Base-by-base conservation (phyloP, 768 basidiomycete genomes). In the Pulveroboletus sp. region DNA sequence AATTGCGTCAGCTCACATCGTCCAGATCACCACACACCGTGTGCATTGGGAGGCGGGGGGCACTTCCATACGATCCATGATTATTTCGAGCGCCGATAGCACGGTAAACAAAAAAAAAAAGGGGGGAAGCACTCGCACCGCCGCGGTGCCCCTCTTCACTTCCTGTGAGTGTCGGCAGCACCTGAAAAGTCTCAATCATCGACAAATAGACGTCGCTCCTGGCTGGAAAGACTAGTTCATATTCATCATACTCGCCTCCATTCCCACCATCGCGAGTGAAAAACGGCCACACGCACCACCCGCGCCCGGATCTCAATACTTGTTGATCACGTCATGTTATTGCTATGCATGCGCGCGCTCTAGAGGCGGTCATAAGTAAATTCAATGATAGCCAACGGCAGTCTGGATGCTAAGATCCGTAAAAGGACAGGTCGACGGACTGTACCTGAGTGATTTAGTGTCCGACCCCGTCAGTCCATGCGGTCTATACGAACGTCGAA, bases 271-370 rank as follows among this genome's bases (percentile, higher is more conserved):
- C 35, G 21, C 21, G 35, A 36, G 35, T 36, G 15, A 36, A 7
- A 12, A 24, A 17, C 26, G 24, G 36, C 33, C 43, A 12, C 33
- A n/a, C 26, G 30, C 12, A 14, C 17, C 41, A 17, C 4, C 15
- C 33, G 48, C 27, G 21, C 35, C 26, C 26, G 18, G 21, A 24
- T 24, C 31, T 11, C 8, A 30, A 5, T 4, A 17, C 26, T 36
- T 50, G 31, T 32, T 53, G 21, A 27, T 28, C 40, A 28, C n/a
- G 17, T 42, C 41, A 42, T 9, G 14, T n/a, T 32, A 39, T 45
- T 53, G 52, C 49, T 45, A 51, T 51, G 52, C 49, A 21, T 21
- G 17, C 11, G 39, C 39, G 21, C 32, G 17, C 14, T 6, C 30
- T 15, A 41, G 21, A 32, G 27, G 6, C 10, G 41, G 41, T 27